phyloP scores from a whole-genome alignment of 441 rosid genomes.

The Corymbia calophylla region DNA sequence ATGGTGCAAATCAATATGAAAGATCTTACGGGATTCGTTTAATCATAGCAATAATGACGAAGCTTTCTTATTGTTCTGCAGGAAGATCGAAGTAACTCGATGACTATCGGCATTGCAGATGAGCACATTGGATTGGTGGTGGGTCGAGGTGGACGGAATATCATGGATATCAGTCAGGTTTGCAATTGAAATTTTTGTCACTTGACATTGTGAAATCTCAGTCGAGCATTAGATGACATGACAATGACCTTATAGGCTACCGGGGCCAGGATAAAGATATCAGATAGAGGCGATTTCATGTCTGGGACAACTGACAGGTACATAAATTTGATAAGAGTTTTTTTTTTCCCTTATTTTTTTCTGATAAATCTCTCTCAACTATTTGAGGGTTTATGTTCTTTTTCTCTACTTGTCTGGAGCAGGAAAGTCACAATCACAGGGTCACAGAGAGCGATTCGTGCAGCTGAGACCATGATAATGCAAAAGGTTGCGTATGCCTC shows the following conservation, averaged over 20 bases:
- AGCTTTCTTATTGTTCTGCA: slow-evolving; percentile 19
- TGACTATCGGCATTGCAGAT: slow-evolving; percentile 87
- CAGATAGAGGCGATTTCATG: slow-evolving; percentile 95
- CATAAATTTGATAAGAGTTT: not conserved
- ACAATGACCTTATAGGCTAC: slow-evolving; percentile 46
- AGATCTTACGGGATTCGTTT: not conserved
- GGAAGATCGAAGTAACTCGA: slow-evolving; percentile 71
- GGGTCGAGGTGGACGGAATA: slow-evolving; percentile 97
- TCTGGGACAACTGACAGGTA: slow-evolving; percentile 92
- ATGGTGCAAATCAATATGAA: not conserved
- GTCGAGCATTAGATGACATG: not conserved
- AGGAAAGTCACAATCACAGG: slow-evolving; percentile 97
- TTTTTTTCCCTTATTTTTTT: not conserved
- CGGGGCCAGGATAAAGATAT: slow-evolving; percentile 91
- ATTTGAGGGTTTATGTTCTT: not conserved
- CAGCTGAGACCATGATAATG: slow-evolving; percentile 91
- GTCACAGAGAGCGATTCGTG: slow-evolving; percentile 73
- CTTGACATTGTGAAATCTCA: not conserved
- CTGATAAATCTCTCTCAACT: not conserved
- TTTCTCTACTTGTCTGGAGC: slow-evolving; percentile 6
- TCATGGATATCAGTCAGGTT: slow-evolving; percentile 96
- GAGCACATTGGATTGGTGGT: slow-evolving; percentile 90
- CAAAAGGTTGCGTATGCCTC: slow-evolving; percentile 88
- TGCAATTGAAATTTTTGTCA: not conserved
- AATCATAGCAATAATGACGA: slow-evolving; percentile 2